phyloP scores from a whole-genome alignment of 768 basidiomycete species.

The Mycena amicta region DNA sequence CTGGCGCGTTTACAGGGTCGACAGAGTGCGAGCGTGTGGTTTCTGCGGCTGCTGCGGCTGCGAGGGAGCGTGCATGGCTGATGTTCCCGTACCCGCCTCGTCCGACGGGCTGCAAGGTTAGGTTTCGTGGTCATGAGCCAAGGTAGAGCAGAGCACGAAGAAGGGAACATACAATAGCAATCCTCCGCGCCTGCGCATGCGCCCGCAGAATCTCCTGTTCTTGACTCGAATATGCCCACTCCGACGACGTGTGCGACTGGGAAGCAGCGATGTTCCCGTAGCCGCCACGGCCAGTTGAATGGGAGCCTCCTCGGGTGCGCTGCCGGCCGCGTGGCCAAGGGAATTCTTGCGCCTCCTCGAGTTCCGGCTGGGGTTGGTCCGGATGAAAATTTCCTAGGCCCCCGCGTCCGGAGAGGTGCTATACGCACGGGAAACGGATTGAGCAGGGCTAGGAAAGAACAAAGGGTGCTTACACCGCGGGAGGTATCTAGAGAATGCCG shows the following conservation, averaged over 20 bases:
- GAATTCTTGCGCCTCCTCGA: neutral
- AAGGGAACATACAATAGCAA: constrained; percentile 10
- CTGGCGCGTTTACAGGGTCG: constrained; percentile 14
- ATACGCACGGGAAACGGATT: neutral
- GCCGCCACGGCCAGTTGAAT: constrained; percentile 16
- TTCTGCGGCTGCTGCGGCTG: neutral
- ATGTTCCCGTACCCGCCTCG: constrained; percentile 20
- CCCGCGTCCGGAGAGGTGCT: constrained; percentile 10
- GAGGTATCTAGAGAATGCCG: neutral
- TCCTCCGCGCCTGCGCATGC: constrained; percentile 11
- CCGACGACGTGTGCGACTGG: constrained; percentile 30
- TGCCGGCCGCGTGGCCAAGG: constrained; percentile 18
- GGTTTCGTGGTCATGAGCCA: neutral
- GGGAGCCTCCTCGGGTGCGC: constrained; percentile 7
- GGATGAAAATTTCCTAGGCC: constrained; percentile 13
- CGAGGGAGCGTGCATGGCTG: constrained; percentile 13
- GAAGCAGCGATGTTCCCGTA: constrained; percentile 18
- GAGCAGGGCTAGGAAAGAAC: neutral
- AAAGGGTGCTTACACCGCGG: neutral
- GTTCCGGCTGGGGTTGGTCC: neutral
- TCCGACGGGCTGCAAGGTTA: constrained; percentile 14
- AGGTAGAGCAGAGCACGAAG: neutral
- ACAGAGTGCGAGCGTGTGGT: constrained; percentile 17
- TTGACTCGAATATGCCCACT: constrained; percentile 14
- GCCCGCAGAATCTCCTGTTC: constrained; percentile 17